These are phyloP conservation scores for Lathyrus aphaca DNA, from an alignment of 306 rosid species.

Conservation along the genomic window DNA sequence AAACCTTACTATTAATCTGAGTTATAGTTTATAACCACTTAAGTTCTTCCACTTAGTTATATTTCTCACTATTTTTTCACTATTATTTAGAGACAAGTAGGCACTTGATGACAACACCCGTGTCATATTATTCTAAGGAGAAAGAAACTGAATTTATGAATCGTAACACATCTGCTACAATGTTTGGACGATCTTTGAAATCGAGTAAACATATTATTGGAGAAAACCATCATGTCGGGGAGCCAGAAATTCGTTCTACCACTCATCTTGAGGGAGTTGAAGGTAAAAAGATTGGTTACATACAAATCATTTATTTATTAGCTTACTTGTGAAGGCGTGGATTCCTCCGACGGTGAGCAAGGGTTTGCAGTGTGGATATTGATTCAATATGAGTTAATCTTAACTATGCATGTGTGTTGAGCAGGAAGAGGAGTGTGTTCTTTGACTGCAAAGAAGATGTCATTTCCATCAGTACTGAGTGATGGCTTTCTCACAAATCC, in stretches of 20 bases:
- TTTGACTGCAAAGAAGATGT: conserved; percentile 53
- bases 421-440: conserved; percentile 9
- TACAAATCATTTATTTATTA: neutral
- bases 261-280: neutral
- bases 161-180: neutral
- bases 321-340: neutral
- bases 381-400: conserved; percentile 5
- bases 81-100: neutral
- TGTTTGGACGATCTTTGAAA: neutral
- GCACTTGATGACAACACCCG: neutral
- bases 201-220: neutral
- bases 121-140: conserved; percentile 6
- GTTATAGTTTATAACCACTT: conserved; percentile 1
- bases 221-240: conserved; percentile 6
- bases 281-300: conserved; percentile 9
- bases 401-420: conserved; percentile 2
- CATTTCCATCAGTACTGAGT: conserved; percentile 42
- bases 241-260: neutral
- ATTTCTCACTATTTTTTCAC: neutral
- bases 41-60: neutral
- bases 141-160: conserved; percentile 8
- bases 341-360: neutral
- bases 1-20: neutral
- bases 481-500: neutral
- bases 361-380: conserved; percentile 9